Evolutionary conservation across 495 filamentous ascomycete genomes (phyloP).

Genomic region (Trichoderma erinaceum): DNA sequence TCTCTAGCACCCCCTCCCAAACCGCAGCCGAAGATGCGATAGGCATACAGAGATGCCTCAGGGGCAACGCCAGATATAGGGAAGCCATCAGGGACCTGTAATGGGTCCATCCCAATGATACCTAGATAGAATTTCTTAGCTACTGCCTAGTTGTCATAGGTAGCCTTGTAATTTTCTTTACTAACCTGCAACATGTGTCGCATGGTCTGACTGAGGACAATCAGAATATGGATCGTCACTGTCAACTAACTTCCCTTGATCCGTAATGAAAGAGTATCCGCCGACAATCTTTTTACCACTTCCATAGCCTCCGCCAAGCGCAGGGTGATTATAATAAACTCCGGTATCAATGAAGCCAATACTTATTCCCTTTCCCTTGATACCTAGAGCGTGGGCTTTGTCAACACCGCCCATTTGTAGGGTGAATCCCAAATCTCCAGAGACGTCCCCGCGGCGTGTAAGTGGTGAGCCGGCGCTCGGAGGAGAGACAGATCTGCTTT

Average conservation of each 20-base stretch:
- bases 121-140: not conserved
- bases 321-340: conserved; percentile 43
- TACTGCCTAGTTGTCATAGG: not conserved
- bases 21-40: not conserved
- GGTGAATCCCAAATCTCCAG: not conserved
- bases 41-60: not conserved
- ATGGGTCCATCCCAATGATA: not conserved
- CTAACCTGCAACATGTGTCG: not conserved
- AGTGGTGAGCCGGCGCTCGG: not conserved
- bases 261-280: not conserved
- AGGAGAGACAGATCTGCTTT: not conserved
- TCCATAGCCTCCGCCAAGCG: conserved; percentile 43
- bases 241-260: not conserved
- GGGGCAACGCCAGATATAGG: not conserved
- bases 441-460: not conserved
- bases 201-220: not conserved
- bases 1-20: not conserved
- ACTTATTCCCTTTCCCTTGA: conserved; percentile 29
- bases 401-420: not conserved
- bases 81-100: not conserved
- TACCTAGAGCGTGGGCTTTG: conserved; percentile 16
- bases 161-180: not conserved
- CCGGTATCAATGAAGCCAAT: conserved; percentile 40
- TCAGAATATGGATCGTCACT: not conserved
- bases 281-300: conserved; percentile 35